Evolutionary conservation across 2,329 filamentous ascomycete species (phyloP), one percentile per base, ranked within the genome.

Genomic region (Calonectria honghensis): DNA sequence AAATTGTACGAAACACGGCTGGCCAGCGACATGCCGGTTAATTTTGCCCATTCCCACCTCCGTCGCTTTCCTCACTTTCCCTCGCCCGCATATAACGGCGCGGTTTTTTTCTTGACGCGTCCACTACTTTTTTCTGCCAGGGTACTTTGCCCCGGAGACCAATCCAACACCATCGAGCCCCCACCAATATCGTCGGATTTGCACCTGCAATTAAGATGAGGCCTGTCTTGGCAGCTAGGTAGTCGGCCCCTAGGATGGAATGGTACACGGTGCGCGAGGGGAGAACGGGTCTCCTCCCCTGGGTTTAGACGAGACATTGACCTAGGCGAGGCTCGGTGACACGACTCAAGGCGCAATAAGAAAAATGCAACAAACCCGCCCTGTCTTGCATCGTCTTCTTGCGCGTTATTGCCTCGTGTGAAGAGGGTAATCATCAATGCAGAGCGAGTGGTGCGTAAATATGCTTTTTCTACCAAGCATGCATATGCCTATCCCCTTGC

Each of bases 201-300:
- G 68, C 71, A 59, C 67, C 73, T 74, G 73, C 77, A 79, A 79
- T 79, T 79, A 81, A 81, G 75, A 81, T 81, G 79, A 81, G 79
- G 78, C 79, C 68, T 76, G 70, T 76, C 77, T 80, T 79, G 72
- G 75, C 77, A 73, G 59, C 67, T 74, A 64, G 64, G 74, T 81
- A 39, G 45, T 74, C 61, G 1, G 66, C 39, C 75, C 79, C 79
- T 75, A 73, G 78, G 75, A 79, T 78, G 76, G 73, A 77, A 78
- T 82, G 80, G 79, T 85, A 77, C 61, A 67, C 50, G 61, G 41
- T 39, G 27, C 37, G 29, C 14, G 41, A 50, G 35, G 35, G 48
- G 68, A 70, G 31, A 70, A 61, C 51, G 68, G 68, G 41, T 39
- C 54, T 37, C 48, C 37, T 37, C 24, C 29, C 45, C 39, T 57